Evolutionary conservation across 1,139 yeast species (phyloP).

Genomic region (Lodderomyces pseudojiufengensis): DNA sequence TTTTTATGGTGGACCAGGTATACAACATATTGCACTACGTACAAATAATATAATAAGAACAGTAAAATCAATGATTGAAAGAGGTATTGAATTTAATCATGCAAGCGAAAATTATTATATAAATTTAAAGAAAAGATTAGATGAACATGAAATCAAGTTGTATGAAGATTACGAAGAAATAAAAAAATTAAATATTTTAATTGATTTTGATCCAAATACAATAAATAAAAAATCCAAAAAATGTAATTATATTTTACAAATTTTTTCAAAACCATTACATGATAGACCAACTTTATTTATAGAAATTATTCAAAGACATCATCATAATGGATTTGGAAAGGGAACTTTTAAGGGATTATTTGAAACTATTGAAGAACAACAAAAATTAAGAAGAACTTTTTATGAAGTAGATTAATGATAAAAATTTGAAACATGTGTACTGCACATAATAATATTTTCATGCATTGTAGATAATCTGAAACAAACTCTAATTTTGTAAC

Average conservation of each 20-base stretch:
- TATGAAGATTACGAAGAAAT: conserved; percentile 46
- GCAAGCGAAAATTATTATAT: conserved; percentile 57
- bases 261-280: conserved; percentile 71
- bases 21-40: conserved; percentile 73
- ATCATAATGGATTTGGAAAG: conserved; percentile 83
- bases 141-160: conserved; percentile 29
- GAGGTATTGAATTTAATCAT: conserved; percentile 70
- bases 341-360: conserved; percentile 81
- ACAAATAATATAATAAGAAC: conserved; percentile 59
- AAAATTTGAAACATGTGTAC: not conserved
- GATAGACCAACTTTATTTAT: conserved; percentile 80
- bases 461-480: not conserved
- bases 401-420: conserved; percentile 7
- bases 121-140: conserved; percentile 42
- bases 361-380: conserved; percentile 70
- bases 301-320: conserved; percentile 74
- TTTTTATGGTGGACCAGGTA: conserved; percentile 74
- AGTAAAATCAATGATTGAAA: conserved; percentile 46
- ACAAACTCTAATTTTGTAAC: no score
- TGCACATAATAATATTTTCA: no score
- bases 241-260: conserved; percentile 68
- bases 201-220: conserved; percentile 65
- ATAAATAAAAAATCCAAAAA: conserved; percentile 21
- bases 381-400: conserved; percentile 49
- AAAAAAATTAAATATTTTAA: conserved; percentile 50